A percentile compares a stretch with the other conserved stretches of the same genome.
These are phyloP conservation scores for Geopyxis carbonaria DNA, from an alignment of 495 filamentous ascomycete species.

Conservation along the genomic window DNA sequence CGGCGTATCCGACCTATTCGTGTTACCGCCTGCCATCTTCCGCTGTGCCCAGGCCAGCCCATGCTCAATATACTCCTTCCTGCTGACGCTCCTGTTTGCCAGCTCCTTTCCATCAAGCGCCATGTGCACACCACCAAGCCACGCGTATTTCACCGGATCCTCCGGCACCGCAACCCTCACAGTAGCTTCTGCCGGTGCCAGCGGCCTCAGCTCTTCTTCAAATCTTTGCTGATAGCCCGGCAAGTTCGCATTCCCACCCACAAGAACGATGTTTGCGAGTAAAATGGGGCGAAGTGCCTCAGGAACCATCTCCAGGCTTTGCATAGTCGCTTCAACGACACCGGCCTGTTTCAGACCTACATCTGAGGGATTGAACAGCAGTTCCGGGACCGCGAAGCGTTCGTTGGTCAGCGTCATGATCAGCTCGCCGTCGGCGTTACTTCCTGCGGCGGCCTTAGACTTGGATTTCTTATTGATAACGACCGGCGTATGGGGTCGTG, in stretches of 20 bases:
- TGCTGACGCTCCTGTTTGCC: slow-evolving; percentile 51
- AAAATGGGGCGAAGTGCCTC: slow-evolving; percentile 58
- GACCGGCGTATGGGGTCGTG: slow-evolving; percentile 56
- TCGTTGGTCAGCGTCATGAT: slow-evolving; percentile 78
- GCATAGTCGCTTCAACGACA: slow-evolving; percentile 60
- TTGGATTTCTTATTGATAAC: slow-evolving; percentile 31
- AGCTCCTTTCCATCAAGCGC: slow-evolving; percentile 48
- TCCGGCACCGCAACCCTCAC: slow-evolving; percentile 53
- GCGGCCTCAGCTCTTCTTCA: slow-evolving; percentile 55
- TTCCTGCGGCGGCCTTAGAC: slow-evolving; percentile 9
- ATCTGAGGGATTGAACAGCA: slow-evolving; percentile 72
- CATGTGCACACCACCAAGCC: slow-evolving; percentile 64
- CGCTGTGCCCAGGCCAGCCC: slow-evolving; percentile 61
- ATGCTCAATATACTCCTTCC: slow-evolving; percentile 77
- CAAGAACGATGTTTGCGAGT: slow-evolving; percentile 71
- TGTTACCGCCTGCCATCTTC: slow-evolving; percentile 40
- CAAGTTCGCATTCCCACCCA: slow-evolving; percentile 70
- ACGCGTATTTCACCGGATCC: slow-evolving; percentile 66
- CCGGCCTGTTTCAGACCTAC: slow-evolving; percentile 78
- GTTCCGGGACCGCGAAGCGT: slow-evolving; percentile 76
- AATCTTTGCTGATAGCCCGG: slow-evolving; percentile 70
- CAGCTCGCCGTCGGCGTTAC: slow-evolving; percentile 42
- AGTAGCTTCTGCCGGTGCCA: slow-evolving; percentile 59
- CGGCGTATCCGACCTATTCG: no score
- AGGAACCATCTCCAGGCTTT: slow-evolving; percentile 61